phyloP scores from a whole-genome alignment of 2,329 filamentous ascomycete genomes.

The Elsinoe arachidis region DNA sequence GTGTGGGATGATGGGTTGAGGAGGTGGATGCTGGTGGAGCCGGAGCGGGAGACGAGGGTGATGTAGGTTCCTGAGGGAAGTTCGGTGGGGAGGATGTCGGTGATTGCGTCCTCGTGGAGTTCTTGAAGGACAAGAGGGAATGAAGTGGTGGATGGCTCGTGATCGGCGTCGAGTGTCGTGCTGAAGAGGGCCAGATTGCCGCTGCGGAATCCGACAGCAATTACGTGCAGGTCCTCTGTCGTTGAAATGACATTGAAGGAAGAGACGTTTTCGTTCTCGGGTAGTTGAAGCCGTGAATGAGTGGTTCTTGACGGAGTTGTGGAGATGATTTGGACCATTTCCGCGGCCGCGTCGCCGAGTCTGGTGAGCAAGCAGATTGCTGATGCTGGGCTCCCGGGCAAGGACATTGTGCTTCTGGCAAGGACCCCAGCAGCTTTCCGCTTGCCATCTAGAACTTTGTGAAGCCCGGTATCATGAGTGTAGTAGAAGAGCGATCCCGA shows the following conservation, averaged over 20 bases:
- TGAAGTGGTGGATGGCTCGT: not conserved
- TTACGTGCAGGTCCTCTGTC: not conserved
- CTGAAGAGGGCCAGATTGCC: slow-evolving; percentile 42
- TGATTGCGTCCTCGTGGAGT: slow-evolving; percentile 5
- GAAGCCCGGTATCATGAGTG: slow-evolving; percentile 18
- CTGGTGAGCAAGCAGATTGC: not conserved
- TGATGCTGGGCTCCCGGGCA: not conserved
- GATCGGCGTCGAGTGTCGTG: slow-evolving; percentile 10
- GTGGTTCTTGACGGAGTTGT: not conserved
- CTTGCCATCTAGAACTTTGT: slow-evolving; percentile 22
- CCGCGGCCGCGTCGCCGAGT: not conserved
- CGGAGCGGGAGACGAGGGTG: not conserved
- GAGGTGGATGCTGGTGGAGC: not conserved
- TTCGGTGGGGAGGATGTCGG: not conserved
- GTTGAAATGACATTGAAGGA: not conserved
- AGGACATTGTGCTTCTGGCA: not conserved
- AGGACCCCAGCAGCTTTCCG: slow-evolving; percentile 38
- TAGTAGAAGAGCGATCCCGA: slow-evolving; percentile 38
- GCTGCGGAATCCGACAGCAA: slow-evolving; percentile 46
- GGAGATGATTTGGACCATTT: not conserved
- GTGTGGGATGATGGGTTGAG: not conserved
- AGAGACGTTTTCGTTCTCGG: slow-evolving; percentile 39
- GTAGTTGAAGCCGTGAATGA: slow-evolving; percentile 14
- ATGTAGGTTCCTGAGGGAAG: not conserved
- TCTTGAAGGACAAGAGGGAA: not conserved